phyloP scores from a whole-genome alignment of 345 rosid genomes.

The Linum lewisii region DNA sequence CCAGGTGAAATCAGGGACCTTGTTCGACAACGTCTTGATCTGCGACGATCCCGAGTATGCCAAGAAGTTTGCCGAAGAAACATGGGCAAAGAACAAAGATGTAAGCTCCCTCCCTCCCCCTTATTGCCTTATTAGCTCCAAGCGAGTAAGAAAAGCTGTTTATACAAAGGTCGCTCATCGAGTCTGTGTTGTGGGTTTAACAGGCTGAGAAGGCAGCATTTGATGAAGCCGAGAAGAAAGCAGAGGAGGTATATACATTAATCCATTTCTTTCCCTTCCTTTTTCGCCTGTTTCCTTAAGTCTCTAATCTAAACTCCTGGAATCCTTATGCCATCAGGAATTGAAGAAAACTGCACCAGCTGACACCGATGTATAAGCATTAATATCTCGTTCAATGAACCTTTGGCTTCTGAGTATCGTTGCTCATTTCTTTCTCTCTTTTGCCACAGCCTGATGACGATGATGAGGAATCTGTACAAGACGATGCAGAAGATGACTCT shows the following conservation, averaged over 20 bases:
- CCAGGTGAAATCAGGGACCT: conserved; percentile 95
- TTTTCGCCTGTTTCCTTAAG: background rate
- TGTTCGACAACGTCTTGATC: conserved; percentile 82
- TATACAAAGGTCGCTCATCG: no score
- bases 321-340: conserved; percentile 36
- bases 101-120: conserved; percentile 30
- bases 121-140: background rate
- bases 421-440: background rate
- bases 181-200: conserved; percentile 11
- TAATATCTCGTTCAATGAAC: background rate
- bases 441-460: conserved; percentile 43
- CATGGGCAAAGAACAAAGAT: conserved; percentile 93
- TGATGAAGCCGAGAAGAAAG: conserved; percentile 84
- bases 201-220: conserved; percentile 98
- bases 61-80: conserved; percentile 75
- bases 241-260: conserved; percentile 52
- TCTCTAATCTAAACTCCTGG: conserved; percentile 1
- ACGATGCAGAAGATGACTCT: conserved; percentile 37
- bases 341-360: conserved; percentile 50
- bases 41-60: conserved; percentile 84
- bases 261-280: background rate
- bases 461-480: conserved; percentile 26
- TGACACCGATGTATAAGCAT: conserved; percentile 65
- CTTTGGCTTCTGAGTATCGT: background rate
- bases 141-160: background rate